phyloP scores from a whole-genome alignment of 2,329 filamentous ascomycete genomes.

The Berkeleyomyces basicola region DNA sequence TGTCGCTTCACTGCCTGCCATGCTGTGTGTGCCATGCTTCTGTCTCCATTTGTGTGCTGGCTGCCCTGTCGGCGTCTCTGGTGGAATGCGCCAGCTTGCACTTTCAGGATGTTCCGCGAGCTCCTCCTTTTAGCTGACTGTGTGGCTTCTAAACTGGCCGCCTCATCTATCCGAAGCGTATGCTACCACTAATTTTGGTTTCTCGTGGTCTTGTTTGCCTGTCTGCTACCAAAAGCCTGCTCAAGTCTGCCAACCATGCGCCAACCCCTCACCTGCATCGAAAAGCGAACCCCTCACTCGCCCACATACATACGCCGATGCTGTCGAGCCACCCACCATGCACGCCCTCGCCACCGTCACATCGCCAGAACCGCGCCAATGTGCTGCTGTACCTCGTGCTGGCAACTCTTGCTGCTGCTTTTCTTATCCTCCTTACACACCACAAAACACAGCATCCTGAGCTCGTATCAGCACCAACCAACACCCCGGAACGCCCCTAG shows the following conservation, averaged over 20 bases:
- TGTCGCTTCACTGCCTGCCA: no score
- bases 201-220: background rate
- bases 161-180: background rate
- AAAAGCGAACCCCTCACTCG: background rate
- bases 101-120: background rate
- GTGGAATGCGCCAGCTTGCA: background rate
- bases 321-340: background rate
- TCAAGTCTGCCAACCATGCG: background rate
- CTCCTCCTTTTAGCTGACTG: background rate
- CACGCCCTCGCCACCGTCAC: background rate
- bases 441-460: no score
- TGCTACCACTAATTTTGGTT: no score
- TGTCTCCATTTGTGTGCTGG: background rate
- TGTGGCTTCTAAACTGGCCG: background rate
- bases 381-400: background rate
- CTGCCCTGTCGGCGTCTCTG: background rate
- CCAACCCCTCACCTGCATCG: slow-evolving; percentile 4
- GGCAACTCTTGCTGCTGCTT: no score
- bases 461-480: no score
- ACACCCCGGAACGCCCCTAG: no score
- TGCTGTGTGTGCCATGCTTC: background rate
- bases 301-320: background rate
- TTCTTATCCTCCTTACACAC: no score
- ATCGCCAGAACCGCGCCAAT: no score
- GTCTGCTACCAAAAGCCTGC: background rate